phyloP scores from a whole-genome alignment of 257 asterid species.

The Fraxinus americana region DNA sequence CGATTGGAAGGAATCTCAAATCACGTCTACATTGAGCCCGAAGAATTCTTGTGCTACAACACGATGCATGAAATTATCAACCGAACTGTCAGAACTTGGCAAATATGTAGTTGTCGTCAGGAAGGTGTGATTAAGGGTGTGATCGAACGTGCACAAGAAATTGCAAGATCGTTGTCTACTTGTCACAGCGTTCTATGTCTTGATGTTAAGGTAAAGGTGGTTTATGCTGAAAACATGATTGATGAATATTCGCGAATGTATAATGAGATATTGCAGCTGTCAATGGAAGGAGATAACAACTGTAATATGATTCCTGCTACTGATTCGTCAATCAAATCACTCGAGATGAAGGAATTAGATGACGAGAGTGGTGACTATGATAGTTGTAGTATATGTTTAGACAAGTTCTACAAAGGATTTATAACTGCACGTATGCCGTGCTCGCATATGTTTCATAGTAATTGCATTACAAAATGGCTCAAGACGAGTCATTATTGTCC shows the following conservation, averaged over 20 bases:
- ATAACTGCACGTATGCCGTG: neutral
- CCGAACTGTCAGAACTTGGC: no score
- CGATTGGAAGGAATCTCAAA: no score
- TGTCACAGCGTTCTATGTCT: neutral
- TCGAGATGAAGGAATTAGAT: neutral
- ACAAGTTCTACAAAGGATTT: neutral
- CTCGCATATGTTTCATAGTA: neutral
- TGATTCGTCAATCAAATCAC: neutral
- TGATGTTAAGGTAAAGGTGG: neutral
- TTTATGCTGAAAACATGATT: no score
- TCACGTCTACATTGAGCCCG: no score
- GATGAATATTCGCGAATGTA: no score
- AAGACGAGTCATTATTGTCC: neutral
- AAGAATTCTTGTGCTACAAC: no score
- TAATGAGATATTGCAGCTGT: neutral
- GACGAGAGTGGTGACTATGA: neutral
- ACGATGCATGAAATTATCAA: no score
- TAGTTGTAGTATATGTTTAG: neutral
- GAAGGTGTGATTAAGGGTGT: no score
- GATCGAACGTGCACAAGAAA: no score
- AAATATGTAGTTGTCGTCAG: no score
- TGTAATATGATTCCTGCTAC: neutral
- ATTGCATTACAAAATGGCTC: neutral
- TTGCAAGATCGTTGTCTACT: neutral
- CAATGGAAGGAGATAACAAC: neutral